Percentiles rank a stretch among this genome's conserved stretches.
These are phyloP conservation scores for Auriscalpium microsporum DNA, from an alignment of 768 basidiomycete species.

Conservation along the genomic window DNA sequence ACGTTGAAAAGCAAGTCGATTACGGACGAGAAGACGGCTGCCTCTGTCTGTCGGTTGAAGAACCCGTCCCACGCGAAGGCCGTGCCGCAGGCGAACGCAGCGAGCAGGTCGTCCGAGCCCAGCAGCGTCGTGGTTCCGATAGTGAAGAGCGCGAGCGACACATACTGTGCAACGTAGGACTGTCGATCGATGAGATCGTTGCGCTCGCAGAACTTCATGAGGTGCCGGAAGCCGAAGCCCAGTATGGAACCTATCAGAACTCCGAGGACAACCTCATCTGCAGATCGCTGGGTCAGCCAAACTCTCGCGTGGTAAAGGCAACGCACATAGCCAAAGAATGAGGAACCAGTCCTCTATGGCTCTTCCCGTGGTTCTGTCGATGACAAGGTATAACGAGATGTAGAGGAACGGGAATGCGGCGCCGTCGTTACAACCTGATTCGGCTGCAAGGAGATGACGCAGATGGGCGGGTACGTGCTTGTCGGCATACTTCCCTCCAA, in stretches of 20 bases:
- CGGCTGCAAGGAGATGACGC: conserved; percentile 54
- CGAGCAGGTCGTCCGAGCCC: conserved; percentile 89
- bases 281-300: conserved; percentile 2
- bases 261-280: conserved; percentile 76
- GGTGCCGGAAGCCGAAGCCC: conserved; percentile 73
- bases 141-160: conserved; percentile 74
- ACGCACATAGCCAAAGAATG: conserved; percentile 75
- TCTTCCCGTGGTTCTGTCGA: conserved; percentile 49
- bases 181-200: conserved; percentile 87
- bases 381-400: conserved; percentile 78
- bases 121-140: conserved; percentile 80
- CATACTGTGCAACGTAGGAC: conserved; percentile 90
- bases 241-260: conserved; percentile 64
- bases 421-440: conserved; percentile 94
- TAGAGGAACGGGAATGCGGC: conserved; percentile 94
- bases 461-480: conserved; percentile 91
- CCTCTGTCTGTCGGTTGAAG: conserved; percentile 89
- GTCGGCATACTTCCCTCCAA: conserved; percentile 95
- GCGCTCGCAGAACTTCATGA: conserved; percentile 89
- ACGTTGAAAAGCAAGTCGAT: conserved; percentile 95
- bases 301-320: background rate
- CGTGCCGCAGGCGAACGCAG: conserved; percentile 90
- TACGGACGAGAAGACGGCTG: conserved; percentile 91
- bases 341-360: conserved; percentile 88
- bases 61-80: conserved; percentile 97